These are phyloP conservation scores for Aspergillus sp. DNA, from an alignment of 2,329 filamentous ascomycete species.

Conservation along the genomic window DNA sequence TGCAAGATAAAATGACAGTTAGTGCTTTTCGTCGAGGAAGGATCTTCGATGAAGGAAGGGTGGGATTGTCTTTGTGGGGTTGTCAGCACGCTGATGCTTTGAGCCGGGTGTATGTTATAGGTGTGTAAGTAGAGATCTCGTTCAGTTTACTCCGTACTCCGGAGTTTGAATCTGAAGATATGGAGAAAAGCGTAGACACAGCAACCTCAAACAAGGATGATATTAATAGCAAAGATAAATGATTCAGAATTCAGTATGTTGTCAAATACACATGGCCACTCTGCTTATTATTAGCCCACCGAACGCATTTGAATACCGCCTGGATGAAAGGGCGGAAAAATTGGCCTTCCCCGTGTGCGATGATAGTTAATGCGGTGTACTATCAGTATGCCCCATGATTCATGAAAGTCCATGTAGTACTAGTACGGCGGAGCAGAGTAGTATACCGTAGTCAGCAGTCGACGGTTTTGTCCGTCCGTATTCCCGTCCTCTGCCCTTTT, in stretches of 20 bases:
- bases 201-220: background rate
- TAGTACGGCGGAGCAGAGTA: too few species aligned
- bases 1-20: background rate
- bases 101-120: background rate
- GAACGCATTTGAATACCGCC: constrained; percentile 1
- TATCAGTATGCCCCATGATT: too few species aligned
- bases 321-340: background rate
- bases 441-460: background rate
- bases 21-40: background rate
- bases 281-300: background rate
- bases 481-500: too few species aligned
- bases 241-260: too few species aligned
- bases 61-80: background rate
- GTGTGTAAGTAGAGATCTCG: background rate
- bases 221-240: too few species aligned
- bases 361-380: background rate
- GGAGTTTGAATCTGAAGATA: too few species aligned
- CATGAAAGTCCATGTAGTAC: too few species aligned
- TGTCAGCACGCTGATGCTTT: background rate
- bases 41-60: background rate
- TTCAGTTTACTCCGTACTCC: too few species aligned
- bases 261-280: background rate
- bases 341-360: background rate
- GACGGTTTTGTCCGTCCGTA: background rate
- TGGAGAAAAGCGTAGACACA: too few species aligned